Conservation (phyloP, 257 asterid genomes). For the Plantago major region DNA sequence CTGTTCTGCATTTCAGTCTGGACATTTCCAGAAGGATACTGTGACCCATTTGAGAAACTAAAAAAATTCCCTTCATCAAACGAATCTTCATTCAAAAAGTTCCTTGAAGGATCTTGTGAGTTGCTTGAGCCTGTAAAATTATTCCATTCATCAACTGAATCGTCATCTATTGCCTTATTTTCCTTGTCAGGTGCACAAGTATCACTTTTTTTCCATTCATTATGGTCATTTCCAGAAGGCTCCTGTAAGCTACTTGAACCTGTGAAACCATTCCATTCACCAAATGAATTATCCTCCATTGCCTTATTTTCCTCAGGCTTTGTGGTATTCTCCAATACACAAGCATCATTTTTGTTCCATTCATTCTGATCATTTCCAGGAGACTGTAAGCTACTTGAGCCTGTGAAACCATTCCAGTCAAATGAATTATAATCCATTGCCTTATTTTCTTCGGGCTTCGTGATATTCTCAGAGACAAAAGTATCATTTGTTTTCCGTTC, state of each 20-base stretch:
- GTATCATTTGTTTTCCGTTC: not conserved
- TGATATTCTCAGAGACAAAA: not conserved
- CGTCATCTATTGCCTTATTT: not conserved
- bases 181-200: not conserved
- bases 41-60: not conserved
- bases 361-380: constrained; percentile 29
- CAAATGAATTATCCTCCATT: constrained; percentile 35
- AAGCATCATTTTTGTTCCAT: not conserved
- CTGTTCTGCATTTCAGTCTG: constrained; percentile 1
- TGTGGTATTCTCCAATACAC: not conserved
- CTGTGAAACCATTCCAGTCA: constrained; percentile 67
- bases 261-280: constrained; percentile 68
- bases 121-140: not conserved
- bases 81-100: not conserved
- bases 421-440: constrained; percentile 31
- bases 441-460: constrained; percentile 22
- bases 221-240: constrained; percentile 33
- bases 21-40: not conserved
- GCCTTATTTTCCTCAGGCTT: constrained; percentile 23
- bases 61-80: not conserved
- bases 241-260: constrained; percentile 40
- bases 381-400: constrained; percentile 40
- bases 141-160: not conserved
- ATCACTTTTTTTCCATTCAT: not conserved
- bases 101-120: constrained; percentile 1